These are phyloP conservation scores for Coemansia sp. DNA, from an alignment of 192 early-diverging fungal species.

Conservation along the genomic window DNA sequence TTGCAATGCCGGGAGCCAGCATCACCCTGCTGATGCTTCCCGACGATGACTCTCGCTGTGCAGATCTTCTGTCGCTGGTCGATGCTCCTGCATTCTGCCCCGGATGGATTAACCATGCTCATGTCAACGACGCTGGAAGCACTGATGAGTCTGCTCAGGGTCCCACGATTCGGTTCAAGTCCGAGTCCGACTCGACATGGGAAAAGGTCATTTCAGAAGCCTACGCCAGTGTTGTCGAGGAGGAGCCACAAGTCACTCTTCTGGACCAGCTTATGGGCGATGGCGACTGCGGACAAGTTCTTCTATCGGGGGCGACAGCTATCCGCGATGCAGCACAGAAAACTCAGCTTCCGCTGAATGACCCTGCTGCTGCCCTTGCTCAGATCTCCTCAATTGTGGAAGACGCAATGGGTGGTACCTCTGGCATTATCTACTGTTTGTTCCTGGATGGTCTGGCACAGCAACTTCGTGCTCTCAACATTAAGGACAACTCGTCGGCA, in stretches of 20 bases:
- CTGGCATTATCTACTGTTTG: slow-evolving; percentile 74
- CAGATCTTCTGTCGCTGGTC: slow-evolving; percentile 48
- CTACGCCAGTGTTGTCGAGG: slow-evolving; percentile 51
- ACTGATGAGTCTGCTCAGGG: slow-evolving; percentile 34
- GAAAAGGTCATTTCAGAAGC: slow-evolving; percentile 47
- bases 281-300: slow-evolving; percentile 78
- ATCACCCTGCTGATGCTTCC: slow-evolving; percentile 66
- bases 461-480: slow-evolving; percentile 38
- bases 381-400: slow-evolving; percentile 67
- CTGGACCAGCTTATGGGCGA: slow-evolving; percentile 77
- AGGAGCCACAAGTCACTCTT: slow-evolving; percentile 61
- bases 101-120: slow-evolving; percentile 62
- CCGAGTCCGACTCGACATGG: slow-evolving; percentile 48
- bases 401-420: slow-evolving; percentile 74
- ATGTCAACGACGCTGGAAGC: slow-evolving; percentile 40
- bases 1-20: slow-evolving; percentile 80
- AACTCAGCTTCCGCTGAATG: slow-evolving; percentile 48
- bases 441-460: slow-evolving; percentile 65
- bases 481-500: slow-evolving; percentile 20
- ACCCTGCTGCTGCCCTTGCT: slow-evolving; percentile 56
- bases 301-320: slow-evolving; percentile 65
- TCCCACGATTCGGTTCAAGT: slow-evolving; percentile 21
- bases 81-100: slow-evolving; percentile 60
- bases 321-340: slow-evolving; percentile 52
- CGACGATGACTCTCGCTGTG: slow-evolving; percentile 24